A percentile compares a stretch with the other conserved stretches of the same genome.
These are phyloP conservation scores for Trichosporon asahii DNA, from an alignment of 1,284 basidiomycete genomes.

Conservation along the genomic window DNA sequence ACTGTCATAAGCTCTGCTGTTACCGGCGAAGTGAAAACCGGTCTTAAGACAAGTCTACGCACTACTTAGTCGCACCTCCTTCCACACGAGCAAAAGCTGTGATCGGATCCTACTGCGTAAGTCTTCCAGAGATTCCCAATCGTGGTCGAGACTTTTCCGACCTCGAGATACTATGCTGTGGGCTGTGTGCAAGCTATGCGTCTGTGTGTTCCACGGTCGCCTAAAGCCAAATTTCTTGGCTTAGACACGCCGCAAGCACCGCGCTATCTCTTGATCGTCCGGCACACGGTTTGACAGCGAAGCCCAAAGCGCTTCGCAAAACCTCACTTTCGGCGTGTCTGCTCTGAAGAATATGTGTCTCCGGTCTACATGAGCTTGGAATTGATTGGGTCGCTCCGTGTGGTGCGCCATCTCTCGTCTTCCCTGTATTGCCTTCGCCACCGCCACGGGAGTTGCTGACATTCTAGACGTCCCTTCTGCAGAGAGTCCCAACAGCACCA, in stretches of 20 bases:
- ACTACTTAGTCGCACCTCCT: background rate
- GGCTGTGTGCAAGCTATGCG: background rate
- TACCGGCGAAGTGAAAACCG: background rate
- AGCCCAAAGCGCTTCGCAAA: background rate
- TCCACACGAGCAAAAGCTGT: conserved; percentile 9
- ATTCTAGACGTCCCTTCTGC: background rate
- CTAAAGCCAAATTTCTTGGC: background rate
- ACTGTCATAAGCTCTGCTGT: background rate
- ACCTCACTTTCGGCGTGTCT: background rate
- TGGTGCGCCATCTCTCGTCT: background rate
- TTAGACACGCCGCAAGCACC: background rate
- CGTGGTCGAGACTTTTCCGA: background rate
- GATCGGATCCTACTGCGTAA: background rate
- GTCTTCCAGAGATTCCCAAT: background rate
- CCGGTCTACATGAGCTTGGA: background rate
- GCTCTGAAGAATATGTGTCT: background rate
- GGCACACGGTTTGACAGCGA: background rate
- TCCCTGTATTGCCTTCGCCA: background rate
- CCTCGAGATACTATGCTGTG: background rate
- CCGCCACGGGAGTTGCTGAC: background rate
- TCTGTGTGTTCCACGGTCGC: background rate
- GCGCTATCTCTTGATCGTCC: background rate
- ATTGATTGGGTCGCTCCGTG: background rate
- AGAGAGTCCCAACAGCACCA: conserved; percentile 3
- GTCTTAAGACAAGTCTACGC: background rate